Evolutionary conservation across 2,329 filamentous ascomycete species (phyloP).

Genomic region (Nothophaeocryptopus gaeumannii): DNA sequence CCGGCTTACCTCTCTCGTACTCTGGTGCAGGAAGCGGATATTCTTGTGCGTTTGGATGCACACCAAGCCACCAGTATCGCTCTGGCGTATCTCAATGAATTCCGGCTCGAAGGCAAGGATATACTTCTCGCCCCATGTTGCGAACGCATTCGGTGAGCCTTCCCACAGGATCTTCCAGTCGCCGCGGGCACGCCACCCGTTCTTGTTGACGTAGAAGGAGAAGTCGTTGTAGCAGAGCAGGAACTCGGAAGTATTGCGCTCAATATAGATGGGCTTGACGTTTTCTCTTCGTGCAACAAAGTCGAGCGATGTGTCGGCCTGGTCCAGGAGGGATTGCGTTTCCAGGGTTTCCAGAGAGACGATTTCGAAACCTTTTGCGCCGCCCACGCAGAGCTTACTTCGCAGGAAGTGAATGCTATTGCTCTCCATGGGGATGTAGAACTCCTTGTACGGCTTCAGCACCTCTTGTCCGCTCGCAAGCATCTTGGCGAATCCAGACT

Average conservation of each 20-base stretch:
- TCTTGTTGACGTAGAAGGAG: conserved; percentile 98
- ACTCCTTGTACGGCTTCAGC: conserved; percentile 95
- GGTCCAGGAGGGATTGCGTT: conserved; percentile 92
- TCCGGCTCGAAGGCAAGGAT: conserved; percentile 96
- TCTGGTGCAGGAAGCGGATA: conserved; percentile 90
- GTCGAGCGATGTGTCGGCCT: conserved; percentile 95
- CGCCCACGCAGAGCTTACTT: conserved; percentile 93
- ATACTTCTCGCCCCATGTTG: conserved; percentile 85
- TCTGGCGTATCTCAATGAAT: conserved; percentile 94
- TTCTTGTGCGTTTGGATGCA: conserved; percentile 97
- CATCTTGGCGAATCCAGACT: conserved; percentile 93
- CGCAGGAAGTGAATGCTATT: conserved; percentile 97
- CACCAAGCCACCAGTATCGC: conserved; percentile 85
- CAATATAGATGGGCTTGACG: conserved; percentile 86
- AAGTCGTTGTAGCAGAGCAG: conserved; percentile 97
- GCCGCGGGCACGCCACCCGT: conserved; percentile 91
- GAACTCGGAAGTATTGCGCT: conserved; percentile 95
- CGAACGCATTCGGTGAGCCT: conserved; percentile 85
- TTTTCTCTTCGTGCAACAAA: conserved; percentile 93
- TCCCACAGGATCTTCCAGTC: conserved; percentile 99
- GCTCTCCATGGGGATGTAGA: conserved; percentile 98
- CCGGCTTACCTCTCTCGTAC: conserved; percentile 81
- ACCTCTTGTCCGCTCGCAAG: conserved; percentile 91
- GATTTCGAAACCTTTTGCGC: conserved; percentile 92
- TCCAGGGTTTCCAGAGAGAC: conserved; percentile 96